phyloP scores from a whole-genome alignment of 306 rosid species.

The Sindora glabra region DNA sequence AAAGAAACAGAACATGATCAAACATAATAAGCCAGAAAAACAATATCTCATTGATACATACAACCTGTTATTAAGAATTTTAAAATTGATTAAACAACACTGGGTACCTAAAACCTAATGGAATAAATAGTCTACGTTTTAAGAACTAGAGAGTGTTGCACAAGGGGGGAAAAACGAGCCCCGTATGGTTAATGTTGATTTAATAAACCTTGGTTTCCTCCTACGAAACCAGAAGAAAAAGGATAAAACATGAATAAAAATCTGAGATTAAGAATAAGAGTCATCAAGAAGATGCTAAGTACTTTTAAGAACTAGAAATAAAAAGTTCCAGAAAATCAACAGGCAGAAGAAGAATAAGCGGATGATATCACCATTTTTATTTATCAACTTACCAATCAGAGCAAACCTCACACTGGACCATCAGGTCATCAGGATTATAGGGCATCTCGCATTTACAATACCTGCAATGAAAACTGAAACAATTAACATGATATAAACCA shows the following conservation, averaged over 20 bases:
- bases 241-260: slow-evolving; percentile 8
- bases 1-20: not conserved
- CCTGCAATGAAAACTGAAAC: slow-evolving; percentile 42
- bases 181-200: slow-evolving; percentile 1
- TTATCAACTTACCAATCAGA: slow-evolving; percentile 80
- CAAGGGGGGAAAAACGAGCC: slow-evolving; percentile 15
- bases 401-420: slow-evolving; percentile 97
- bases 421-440: slow-evolving; percentile 92
- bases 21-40: not conserved
- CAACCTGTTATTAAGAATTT: not conserved
- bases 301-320: slow-evolving; percentile 4
- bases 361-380: not conserved
- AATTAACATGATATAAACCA: slow-evolving; percentile 15
- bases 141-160: not conserved
- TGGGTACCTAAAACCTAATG: not conserved
- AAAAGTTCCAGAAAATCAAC: slow-evolving; percentile 4
- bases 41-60: not conserved
- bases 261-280: slow-evolving; percentile 2
- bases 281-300: slow-evolving; percentile 2
- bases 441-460: slow-evolving; percentile 99
- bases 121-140: not conserved
- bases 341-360: not conserved
- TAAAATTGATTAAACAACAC: not conserved
- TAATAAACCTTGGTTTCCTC: slow-evolving; percentile 16
- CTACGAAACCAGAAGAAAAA: slow-evolving; percentile 12